Evolutionary conservation across 23 red algal genomes (phyloP).

Genomic region (Gracilariopsis chorda): DNA sequence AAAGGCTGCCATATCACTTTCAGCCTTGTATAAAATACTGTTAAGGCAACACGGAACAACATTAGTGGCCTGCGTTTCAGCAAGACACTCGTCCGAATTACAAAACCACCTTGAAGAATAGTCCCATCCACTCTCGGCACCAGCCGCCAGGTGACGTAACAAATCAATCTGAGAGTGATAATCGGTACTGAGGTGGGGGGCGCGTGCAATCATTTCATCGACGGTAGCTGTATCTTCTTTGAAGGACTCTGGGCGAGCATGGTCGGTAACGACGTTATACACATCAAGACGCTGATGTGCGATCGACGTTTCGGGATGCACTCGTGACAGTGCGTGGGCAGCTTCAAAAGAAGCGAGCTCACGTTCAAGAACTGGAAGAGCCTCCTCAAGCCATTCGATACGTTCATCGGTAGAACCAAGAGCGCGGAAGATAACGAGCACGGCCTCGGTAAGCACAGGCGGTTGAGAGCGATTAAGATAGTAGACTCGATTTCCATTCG

Average conservation of each 20-base stretch:
- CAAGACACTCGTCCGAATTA: not conserved
- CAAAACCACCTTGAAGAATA: conserved; percentile 87
- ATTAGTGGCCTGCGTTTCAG: conserved; percentile 34
- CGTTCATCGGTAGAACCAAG: not conserved
- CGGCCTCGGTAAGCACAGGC: conserved; percentile 74
- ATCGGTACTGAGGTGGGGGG: not conserved
- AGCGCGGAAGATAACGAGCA: conserved; percentile 18
- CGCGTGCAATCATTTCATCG: not conserved
- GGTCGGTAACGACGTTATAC: conserved; percentile 19
- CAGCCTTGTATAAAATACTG: conserved; percentile 61
- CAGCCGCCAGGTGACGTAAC: conserved; percentile 68
- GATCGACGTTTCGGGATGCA: not conserved
- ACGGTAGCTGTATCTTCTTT: conserved; percentile 52
- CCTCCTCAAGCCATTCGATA: conserved; percentile 32
- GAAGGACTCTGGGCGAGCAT: conserved; percentile 79
- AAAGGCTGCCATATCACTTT: conserved; percentile 42
- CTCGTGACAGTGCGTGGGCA: conserved; percentile 3
- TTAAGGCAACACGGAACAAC: conserved; percentile 91
- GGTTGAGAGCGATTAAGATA: conserved; percentile 92
- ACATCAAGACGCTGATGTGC: conserved; percentile 8
- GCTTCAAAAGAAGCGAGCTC: conserved; percentile 47
- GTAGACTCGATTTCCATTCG: conserved; percentile 92
- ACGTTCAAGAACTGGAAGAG: conserved; percentile 46
- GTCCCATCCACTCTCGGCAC: conserved; percentile 96
- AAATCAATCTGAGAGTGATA: not conserved